Evolutionary conservation across 192 early-diverging fungal genomes (phyloP), one percentile per base, ranked within the genome.

Genomic region (Backusella parvicylindrica): DNA sequence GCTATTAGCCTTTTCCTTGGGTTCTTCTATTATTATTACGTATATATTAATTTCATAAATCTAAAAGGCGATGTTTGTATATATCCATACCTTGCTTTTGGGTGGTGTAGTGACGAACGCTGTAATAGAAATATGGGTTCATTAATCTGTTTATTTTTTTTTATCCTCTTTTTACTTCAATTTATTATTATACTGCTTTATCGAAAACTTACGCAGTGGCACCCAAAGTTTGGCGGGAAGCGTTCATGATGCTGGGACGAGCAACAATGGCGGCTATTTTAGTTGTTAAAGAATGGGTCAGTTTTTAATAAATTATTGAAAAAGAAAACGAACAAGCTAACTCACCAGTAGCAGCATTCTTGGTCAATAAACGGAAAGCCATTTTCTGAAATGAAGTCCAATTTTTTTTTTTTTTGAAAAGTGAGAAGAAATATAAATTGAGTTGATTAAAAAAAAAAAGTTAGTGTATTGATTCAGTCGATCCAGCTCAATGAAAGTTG

Each of bases 1-100:
- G 86, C 93, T 94, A 83, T 90, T 85, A 64, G 97, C 97, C 86
- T 93, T 94, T 75, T 90, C 83, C 78, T 90, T 90, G 38, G 96
- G 94, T n/a, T 90, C 88, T 70, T 83, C 82, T 77, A 77, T 47
- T 65, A 4, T 47, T 3, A n/a, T n/a, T 32, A 33, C 31, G n/a
- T 40, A 32, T 21, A 13, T 68, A 32, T 63, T 64, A 18, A 21
- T 15, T 41, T 41, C 40, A 41, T 16, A 47, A 47, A 18, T 47
- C 16, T 16, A n/a, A 18, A 47, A 6, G 16, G n/a, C n/a, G n/a
- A n/a, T n/a, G n/a, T n/a, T 6, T n/a, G 16, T 6, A 12, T 13
- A 40, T 40, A 12, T 18, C 43, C 15, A 18, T 68, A 68, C 74
- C 74, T 68, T 75, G 69, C 56, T 79, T 68, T 40, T 68, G 43